A percentile compares a stretch with the other conserved stretches of the same genome.
Evolutionary conservation across 139 green algal species (phyloP).

Genomic region (Tetraselmis chui): DNA sequence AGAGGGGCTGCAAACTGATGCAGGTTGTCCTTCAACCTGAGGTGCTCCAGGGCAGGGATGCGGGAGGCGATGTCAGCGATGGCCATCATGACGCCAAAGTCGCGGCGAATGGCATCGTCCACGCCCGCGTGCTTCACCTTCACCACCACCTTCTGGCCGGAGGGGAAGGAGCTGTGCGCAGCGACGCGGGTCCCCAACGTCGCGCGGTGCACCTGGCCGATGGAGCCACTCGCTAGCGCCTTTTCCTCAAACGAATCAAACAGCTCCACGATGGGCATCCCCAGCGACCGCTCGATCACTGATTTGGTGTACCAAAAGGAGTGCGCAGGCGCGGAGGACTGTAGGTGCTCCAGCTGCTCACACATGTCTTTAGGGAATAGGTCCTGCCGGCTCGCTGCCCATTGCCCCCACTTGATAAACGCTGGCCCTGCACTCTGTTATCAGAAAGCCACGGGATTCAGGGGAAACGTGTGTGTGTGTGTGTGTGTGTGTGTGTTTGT

Average conservation of each 20-base stretch:
- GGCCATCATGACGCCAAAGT: slow-evolving; percentile 91
- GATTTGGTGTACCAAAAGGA: slow-evolving; percentile 4
- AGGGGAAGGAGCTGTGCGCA: neutral
- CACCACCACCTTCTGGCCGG: slow-evolving; percentile 72
- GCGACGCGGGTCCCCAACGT: slow-evolving; percentile 44
- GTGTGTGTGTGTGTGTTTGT: too few species aligned
- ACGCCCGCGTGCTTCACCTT: slow-evolving; percentile 92
- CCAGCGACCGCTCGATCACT: slow-evolving; percentile 59
- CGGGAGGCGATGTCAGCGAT: slow-evolving; percentile 46
- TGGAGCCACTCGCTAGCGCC: slow-evolving; percentile 85
- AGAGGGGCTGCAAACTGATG: slow-evolving; percentile 95
- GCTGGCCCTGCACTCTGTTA: slow-evolving; percentile 48
- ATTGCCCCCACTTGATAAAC: slow-evolving; percentile 98
- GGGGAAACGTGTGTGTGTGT: too few species aligned
- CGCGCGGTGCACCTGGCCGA: slow-evolving; percentile 80
- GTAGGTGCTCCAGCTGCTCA: slow-evolving; percentile 66
- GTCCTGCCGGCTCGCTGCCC: slow-evolving; percentile 82
- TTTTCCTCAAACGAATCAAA: slow-evolving; percentile 76
- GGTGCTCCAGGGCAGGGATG: slow-evolving; percentile 43
- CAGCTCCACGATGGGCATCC: slow-evolving; percentile 59
- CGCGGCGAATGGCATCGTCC: slow-evolving; percentile 69
- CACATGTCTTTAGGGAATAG: slow-evolving; percentile 90
- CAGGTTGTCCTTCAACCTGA: slow-evolving; percentile 86
- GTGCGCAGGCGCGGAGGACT: slow-evolving; percentile 36
- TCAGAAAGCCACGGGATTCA: too few species aligned